phyloP scores from a whole-genome alignment of 306 rosid genomes.

The Ziziphus jujuba region DNA sequence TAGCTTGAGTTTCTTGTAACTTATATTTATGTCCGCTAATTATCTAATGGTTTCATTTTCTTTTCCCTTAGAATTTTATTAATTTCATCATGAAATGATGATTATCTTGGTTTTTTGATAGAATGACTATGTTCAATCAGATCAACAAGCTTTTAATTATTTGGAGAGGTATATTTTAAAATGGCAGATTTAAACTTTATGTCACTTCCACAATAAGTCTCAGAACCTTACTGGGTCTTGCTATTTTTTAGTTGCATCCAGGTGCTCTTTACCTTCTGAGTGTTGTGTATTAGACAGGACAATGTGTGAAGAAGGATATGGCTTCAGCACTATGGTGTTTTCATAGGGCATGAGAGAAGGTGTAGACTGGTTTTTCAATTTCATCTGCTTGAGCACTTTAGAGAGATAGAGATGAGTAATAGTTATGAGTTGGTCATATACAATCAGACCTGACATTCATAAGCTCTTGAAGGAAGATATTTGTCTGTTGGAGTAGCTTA shows the following conservation, averaged over 20 bases:
- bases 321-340: slow-evolving; percentile 90
- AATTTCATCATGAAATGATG: neutral
- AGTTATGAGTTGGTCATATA: neutral
- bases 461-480: neutral
- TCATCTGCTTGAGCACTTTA: neutral
- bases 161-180: slow-evolving; percentile 72
- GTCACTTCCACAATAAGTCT: slow-evolving; percentile 14
- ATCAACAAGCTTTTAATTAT: slow-evolving; percentile 90
- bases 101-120: slow-evolving; percentile 27
- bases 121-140: slow-evolving; percentile 80
- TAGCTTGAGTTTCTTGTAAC: neutral
- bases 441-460: neutral
- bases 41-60: neutral
- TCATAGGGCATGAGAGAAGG: slow-evolving; percentile 92
- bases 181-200: slow-evolving; percentile 18
- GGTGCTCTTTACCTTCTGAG: slow-evolving; percentile 94
- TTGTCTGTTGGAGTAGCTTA: neutral
- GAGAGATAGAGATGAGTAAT: neutral
- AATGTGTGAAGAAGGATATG: slow-evolving; percentile 73
- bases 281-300: slow-evolving; percentile 81
- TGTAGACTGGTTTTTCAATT: slow-evolving; percentile 24
- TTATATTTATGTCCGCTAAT: neutral
- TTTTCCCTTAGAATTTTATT: no score
- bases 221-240: slow-evolving; percentile 40
- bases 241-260: slow-evolving; percentile 76